A percentile compares a stretch with the other conserved stretches of the same genome.
Conservation (phyloP, 129 eudicot species). For the Chrysanthemum makinoi region DNA sequence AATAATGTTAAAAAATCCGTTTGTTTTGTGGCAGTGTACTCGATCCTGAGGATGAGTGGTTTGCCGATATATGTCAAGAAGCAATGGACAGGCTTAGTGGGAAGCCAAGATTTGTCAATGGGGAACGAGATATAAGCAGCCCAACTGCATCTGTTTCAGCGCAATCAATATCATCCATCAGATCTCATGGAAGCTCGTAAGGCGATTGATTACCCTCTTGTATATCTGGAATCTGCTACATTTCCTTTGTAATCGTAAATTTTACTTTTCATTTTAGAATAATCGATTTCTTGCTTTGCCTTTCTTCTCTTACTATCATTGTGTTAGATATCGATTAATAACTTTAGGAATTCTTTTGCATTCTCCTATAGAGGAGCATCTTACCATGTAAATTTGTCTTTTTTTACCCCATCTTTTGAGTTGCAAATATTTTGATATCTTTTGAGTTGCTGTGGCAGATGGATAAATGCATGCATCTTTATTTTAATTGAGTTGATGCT, state of each 20-base stretch:
- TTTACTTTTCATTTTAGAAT: conserved; percentile 18
- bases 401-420: conserved; percentile 19
- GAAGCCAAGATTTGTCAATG: conserved; percentile 66
- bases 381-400: conserved; percentile 45
- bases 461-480: conserved; percentile 7
- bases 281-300: conserved; percentile 3
- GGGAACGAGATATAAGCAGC: conserved; percentile 77
- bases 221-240: conserved; percentile 12
- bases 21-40: conserved; percentile 48
- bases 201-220: conserved; percentile 24
- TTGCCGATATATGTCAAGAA: conserved; percentile 69
- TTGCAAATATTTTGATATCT: conserved; percentile 27
- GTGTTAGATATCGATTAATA: not conserved
- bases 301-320: conserved; percentile 12
- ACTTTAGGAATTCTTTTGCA: conserved; percentile 22
- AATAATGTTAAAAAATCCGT: not conserved
- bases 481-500: conserved; percentile 11
- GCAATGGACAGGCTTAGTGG: conserved; percentile 87
- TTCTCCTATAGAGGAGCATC: conserved; percentile 29
- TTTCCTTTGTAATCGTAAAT: conserved; percentile 38
- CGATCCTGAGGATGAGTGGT: conserved; percentile 95
- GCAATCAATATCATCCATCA: conserved; percentile 76
- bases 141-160: conserved; percentile 98
- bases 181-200: conserved; percentile 90
- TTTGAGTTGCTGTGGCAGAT: conserved; percentile 17